Percentiles rank a stretch among this genome's conserved stretches.
These are phyloP conservation scores for Pestalotiopsis fici DNA, from an alignment of 2,329 filamentous ascomycete species.

Conservation along the genomic window DNA sequence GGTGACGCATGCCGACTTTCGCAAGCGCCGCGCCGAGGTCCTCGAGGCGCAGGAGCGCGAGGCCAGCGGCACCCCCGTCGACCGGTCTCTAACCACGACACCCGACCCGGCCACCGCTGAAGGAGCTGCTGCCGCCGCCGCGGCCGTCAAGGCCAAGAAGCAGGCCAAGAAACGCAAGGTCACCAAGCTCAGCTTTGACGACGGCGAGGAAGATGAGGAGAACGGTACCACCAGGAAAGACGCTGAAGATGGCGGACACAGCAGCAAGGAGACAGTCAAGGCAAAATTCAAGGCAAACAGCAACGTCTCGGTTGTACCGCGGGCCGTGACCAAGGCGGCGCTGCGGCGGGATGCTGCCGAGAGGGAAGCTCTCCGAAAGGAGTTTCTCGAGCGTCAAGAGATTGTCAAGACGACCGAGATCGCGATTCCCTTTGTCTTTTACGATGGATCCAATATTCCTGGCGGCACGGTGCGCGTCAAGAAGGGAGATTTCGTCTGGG, in stretches of 20 bases:
- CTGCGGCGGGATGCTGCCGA: conserved; percentile 76
- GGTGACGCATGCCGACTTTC: conserved; percentile 89
- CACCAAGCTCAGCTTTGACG: conserved; percentile 63
- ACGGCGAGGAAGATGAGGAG: conserved; percentile 59
- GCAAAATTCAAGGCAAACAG: conserved; percentile 63
- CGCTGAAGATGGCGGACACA: conserved; percentile 23
- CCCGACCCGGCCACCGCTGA: conserved; percentile 42
- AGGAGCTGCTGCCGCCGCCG: conserved; percentile 24
- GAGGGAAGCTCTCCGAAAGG: conserved; percentile 71
- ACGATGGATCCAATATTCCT: conserved; percentile 88
- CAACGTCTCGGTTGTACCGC: conserved; percentile 66
- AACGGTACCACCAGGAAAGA: conserved; percentile 14
- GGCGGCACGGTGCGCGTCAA: conserved; percentile 83
- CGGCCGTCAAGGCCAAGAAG: conserved; percentile 28
- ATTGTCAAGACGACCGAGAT: conserved; percentile 88
- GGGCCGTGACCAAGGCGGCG: conserved; percentile 68
- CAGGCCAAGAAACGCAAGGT: conserved; percentile 50
- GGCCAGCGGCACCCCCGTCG: conserved; percentile 42
- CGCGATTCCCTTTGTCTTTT: conserved; percentile 92
- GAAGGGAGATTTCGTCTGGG: conserved; percentile 91
- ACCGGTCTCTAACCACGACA: conserved; percentile 49
- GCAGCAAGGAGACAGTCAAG: conserved; percentile 25
- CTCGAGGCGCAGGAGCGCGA: conserved; percentile 87
- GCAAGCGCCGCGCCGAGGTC: conserved; percentile 93
- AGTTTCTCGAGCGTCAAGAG: conserved; percentile 83